Evolutionary conservation across 768 basidiomycete genomes (phyloP).

Genomic region (Paxillus ammoniavirescens): DNA sequence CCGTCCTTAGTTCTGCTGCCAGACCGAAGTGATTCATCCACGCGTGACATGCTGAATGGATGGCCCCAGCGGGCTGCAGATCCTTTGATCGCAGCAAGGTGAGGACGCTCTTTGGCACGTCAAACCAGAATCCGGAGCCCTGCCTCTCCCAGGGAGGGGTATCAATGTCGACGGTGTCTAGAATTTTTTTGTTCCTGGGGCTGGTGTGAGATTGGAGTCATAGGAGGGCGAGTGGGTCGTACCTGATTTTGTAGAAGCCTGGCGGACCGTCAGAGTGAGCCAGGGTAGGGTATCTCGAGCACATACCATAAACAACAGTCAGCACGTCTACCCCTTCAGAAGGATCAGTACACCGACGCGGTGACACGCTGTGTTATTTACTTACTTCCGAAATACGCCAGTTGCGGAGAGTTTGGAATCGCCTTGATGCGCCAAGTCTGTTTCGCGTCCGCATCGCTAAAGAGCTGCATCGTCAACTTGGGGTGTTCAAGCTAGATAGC

Average conservation of each 20-base stretch:
- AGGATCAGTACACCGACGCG: background rate
- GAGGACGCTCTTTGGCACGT: constrained; percentile 58
- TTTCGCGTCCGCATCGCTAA: constrained; percentile 72
- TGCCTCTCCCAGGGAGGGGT: constrained; percentile 75
- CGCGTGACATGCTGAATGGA: constrained; percentile 85
- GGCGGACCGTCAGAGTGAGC: background rate
- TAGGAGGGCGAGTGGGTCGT: background rate
- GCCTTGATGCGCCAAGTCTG: constrained; percentile 74
- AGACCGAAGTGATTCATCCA: constrained; percentile 76
- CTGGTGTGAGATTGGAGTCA: background rate
- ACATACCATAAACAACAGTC: constrained; percentile 73
- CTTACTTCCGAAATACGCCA: constrained; percentile 73
- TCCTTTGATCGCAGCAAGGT: constrained; percentile 50
- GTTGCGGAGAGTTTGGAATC: constrained; percentile 52
- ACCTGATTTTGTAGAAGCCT: constrained; percentile 85
- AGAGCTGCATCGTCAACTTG: background rate
- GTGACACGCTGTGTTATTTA: constrained; percentile 4
- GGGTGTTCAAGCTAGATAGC: background rate
- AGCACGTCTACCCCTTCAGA: constrained; percentile 56
- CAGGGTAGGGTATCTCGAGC: background rate
- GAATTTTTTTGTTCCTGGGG: constrained; percentile 54
- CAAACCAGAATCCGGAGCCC: constrained; percentile 78
- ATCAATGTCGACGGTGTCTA: constrained; percentile 77
- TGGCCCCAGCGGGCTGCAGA: constrained; percentile 72
- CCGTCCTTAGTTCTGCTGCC: constrained; percentile 68